Evolutionary conservation across 176 grass and related monocot genomes (phyloP), one percentile per base, ranked within the genome.

Genomic region (Tillandsia leiboldiana): DNA sequence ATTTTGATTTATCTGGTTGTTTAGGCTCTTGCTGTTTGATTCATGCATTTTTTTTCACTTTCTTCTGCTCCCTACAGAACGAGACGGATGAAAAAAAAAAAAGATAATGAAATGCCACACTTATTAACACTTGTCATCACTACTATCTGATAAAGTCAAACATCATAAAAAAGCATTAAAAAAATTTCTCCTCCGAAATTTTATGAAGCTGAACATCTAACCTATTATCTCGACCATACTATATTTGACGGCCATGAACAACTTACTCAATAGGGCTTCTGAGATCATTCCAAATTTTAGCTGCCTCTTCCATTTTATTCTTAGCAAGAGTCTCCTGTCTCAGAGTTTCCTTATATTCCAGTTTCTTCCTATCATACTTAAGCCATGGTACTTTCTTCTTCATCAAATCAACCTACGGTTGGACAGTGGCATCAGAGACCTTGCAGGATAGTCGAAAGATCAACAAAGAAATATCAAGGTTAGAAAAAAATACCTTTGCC

Each of bases 311-410:
- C 85, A 91, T 82, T 72, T 78, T 84, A 64, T 80, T 80, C 70
- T 87, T 89, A 47, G 64, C 70, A 68, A 0, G 72, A 77, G 73
- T 83, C 70, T 91, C 83, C 58, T 87, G 28, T n/a, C 89, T 74
- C 51, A 72, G 83, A 72, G 77, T 72, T 61, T 91, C 71, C 27
- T 63, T 69, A 61, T 78, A 96, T 69, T 96, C 85, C 70, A 53
- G 47, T 70, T 83, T 84, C 80, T 87, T 86, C 58, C 76, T 77
- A 68, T 91, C 85, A 48, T 66, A 96, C 71, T 87, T 84, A 15
- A 96, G 85, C 92, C 92, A 96, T 57, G 92, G 92, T 8, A 96
- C 17, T 74, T 96, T 96, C 78, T 91, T 96, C 53, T 79, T 96
- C 91, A 96, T 96, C 76, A 76, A 67, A 58, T 91, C 85, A 71